Percentiles rank a stretch among this genome's conserved stretches.
These are phyloP conservation scores for Trichothecium sympodiale DNA, from an alignment of 2,329 filamentous ascomycete species.

Conservation along the genomic window DNA sequence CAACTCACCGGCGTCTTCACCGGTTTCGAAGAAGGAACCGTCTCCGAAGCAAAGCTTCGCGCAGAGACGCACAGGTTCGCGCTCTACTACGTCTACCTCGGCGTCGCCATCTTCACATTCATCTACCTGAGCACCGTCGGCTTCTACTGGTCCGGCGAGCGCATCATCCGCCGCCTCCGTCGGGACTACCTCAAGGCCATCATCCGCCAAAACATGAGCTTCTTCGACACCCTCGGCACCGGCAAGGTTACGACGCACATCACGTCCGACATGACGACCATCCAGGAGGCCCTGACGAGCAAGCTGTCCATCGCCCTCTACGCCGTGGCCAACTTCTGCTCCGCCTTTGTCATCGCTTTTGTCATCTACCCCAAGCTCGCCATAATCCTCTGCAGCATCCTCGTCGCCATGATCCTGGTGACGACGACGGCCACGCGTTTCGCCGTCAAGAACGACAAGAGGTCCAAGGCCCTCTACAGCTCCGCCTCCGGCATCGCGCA, in stretches of 20 bases:
- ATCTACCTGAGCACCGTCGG: constrained; percentile 67
- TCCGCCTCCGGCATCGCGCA: too few relatives aligned
- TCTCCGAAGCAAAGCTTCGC: too few relatives aligned
- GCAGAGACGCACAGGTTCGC: constrained; percentile 23
- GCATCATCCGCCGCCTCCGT: constrained; percentile 1
- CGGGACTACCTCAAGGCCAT: constrained; percentile 1
- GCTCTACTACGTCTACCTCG: constrained; percentile 71
- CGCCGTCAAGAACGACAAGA: too few relatives aligned
- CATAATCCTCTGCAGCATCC: too few relatives aligned
- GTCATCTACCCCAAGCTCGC: too few relatives aligned
- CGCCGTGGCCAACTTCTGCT: too few relatives aligned
- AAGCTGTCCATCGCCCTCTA: constrained; percentile 53
- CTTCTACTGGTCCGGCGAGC: constrained; percentile 50
- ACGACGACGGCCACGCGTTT: too few relatives aligned
- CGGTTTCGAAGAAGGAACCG: too few relatives aligned
- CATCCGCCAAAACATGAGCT: neutral
- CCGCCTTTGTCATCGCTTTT: too few relatives aligned
- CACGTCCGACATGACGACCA: constrained; percentile 71
- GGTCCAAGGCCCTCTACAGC: too few relatives aligned
- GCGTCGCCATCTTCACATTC: constrained; percentile 61
- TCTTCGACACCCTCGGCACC: constrained; percentile 1
- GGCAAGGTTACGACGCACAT: constrained; percentile 28
- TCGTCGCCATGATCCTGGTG: too few relatives aligned
- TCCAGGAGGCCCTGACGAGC: constrained; percentile 76
- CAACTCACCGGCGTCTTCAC: too few relatives aligned